Evolutionary conservation across 306 rosid genomes (phyloP), one percentile per base, ranked within the genome.

Genomic region (Acmispon strigosus): DNA sequence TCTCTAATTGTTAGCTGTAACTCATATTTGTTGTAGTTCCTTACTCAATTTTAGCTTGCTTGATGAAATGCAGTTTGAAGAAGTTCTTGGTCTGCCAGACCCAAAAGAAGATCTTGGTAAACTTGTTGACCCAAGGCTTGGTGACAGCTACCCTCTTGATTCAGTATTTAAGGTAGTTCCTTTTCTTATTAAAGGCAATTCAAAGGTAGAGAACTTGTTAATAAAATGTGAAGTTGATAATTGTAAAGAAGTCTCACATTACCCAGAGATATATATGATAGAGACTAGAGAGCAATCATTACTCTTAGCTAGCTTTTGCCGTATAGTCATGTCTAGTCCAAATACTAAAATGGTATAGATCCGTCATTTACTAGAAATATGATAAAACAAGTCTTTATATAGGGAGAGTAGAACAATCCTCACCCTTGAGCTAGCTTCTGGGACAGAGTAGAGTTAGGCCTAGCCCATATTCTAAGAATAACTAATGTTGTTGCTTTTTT

Each of bases 61-160:
- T 73, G 49, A 59, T 43, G 54, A 74, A 74, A 74, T 74, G 83
- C 85, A 90, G 96, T 90, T 90, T 74, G 91, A 87, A 78, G 87
- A 75, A 32, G 73, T 84, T 74, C 66, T 84, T 66, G 59, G 42
- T 62, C 83, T 53, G 20, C 72, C 87, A 15, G 85, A 85, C 51
- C 84, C 86, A 20, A 73, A 60, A 54, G 81, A 82, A 78, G 85
- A 78, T 82, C 84, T 86, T 49, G 45, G 36, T 9, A 78, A 84
- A 75, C 68, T 82, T 32, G 78, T 90, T 42, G 91, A 90, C 42
- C 84, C 84, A 20, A 66, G 76, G 44, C 83, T 86, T 47, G 84
- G 82, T 1, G 79, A 86, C 52, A 70, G 54, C 47, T 90, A 79
- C 66, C 80, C 82, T 68, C 14, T 84, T 32, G 90, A 90, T 20